These are phyloP conservation scores for Mortierella sp. DNA, from an alignment of 371 early-diverging fungal species.

Conservation along the genomic window DNA sequence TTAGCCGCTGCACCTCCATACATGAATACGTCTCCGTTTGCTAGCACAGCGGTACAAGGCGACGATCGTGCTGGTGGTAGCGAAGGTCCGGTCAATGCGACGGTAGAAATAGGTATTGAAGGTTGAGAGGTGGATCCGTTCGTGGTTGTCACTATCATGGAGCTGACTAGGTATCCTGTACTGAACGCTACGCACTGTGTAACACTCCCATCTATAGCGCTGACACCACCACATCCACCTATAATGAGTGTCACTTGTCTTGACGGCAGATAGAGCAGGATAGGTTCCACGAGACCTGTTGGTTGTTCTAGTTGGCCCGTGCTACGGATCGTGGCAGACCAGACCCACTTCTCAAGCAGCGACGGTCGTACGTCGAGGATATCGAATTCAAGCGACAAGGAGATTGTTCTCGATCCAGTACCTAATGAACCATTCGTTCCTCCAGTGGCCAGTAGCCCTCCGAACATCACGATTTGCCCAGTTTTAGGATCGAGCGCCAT, in stretches of 20 bases:
- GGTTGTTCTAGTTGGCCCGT: background rate
- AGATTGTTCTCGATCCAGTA: background rate
- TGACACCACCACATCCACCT: conserved; percentile 21
- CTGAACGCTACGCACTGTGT: conserved; percentile 7
- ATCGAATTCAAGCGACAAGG: conserved; percentile 22
- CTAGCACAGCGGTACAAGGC: conserved; percentile 28
- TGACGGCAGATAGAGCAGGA: conserved; percentile 26
- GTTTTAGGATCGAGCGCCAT: conserved; percentile 11
- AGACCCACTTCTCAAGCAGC: conserved; percentile 10
- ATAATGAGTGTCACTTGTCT: conserved; percentile 17
- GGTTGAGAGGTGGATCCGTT: background rate
- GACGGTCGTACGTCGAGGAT: conserved; percentile 13
- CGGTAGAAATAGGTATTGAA: background rate
- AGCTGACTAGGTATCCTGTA: conserved; percentile 17
- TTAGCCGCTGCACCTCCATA: conserved; percentile 27
- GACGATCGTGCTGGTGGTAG: conserved; percentile 16
- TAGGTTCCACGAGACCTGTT: conserved; percentile 23
- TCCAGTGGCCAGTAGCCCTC: conserved; percentile 4
- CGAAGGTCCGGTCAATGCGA: background rate
- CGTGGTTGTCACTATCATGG: background rate
- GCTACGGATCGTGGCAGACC: conserved; percentile 10
- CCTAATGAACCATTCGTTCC: background rate
- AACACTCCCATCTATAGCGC: background rate
- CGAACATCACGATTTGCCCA: conserved; percentile 15
- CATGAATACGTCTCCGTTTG: conserved; percentile 34